Conservation (phyloP, 192 early-diverging fungal genomes). For the Coemansia reversa region DNA sequence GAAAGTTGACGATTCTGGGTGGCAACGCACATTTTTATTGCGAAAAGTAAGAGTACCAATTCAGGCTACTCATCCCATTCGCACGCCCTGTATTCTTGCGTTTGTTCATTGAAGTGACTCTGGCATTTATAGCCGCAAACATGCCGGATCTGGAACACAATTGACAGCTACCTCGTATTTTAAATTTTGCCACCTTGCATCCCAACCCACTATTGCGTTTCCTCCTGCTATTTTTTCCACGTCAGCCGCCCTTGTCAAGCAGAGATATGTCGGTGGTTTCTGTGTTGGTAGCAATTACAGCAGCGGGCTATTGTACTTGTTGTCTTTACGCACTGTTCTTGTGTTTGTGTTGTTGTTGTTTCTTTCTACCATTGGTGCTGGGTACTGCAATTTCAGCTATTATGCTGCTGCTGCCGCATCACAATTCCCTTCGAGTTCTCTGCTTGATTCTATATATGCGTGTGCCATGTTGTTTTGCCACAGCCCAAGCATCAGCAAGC, state of each 20-base stretch:
- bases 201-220: too few relatives aligned
- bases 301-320: conserved; percentile 2
- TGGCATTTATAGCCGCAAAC: background rate
- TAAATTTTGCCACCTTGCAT: too few relatives aligned
- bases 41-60: background rate
- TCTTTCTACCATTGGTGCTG: conserved; percentile 7
- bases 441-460: conserved; percentile 1
- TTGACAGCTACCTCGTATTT: background rate
- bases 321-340: background rate
- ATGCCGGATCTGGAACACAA: background rate
- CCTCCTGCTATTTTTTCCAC: background rate
- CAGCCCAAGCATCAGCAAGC: background rate
- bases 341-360: conserved; percentile 3
- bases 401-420: conserved; percentile 9
- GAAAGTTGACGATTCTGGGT: background rate
- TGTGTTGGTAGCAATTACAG: conserved; percentile 15
- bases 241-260: conserved; percentile 1
- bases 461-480: conserved; percentile 5
- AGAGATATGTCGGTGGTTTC: background rate
- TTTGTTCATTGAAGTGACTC: background rate
- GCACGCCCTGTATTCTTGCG: conserved; percentile 2
- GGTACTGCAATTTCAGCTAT: background rate
- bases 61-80: conserved; percentile 5
- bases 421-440: too few relatives aligned
- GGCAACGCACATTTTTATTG: too few relatives aligned